Conservation (phyloP, 2,329 filamentous ascomycete species). For the Parafenestella ontariensis region DNA sequence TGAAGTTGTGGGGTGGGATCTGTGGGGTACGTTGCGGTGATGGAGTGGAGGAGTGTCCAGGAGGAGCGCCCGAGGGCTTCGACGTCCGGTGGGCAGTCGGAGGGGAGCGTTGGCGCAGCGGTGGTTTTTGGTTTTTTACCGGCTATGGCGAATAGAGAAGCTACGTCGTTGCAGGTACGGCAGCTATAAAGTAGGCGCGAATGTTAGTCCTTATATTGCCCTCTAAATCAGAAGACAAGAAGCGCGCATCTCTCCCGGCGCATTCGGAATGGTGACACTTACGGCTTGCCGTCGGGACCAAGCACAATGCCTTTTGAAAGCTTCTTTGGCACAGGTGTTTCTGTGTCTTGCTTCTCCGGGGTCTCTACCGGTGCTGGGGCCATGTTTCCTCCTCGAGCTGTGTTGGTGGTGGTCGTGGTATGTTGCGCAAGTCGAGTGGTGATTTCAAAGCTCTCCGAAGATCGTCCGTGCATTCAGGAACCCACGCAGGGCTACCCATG, state of each 20-base stretch:
- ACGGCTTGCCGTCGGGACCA: slow-evolving; percentile 86
- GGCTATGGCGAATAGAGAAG: slow-evolving; percentile 66
- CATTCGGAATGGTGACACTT: slow-evolving; percentile 49
- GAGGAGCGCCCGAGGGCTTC: slow-evolving; percentile 84
- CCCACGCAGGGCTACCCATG: slow-evolving; percentile 17
- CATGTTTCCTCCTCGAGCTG: slow-evolving; percentile 16
- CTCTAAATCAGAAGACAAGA: neutral
- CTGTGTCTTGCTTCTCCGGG: slow-evolving; percentile 34
- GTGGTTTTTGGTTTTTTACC: slow-evolving; percentile 34
- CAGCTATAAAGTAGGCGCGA: slow-evolving; percentile 59
- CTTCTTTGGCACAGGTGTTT: slow-evolving; percentile 55
- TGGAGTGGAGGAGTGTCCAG: slow-evolving; percentile 93
- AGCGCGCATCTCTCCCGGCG: slow-evolving; percentile 12
- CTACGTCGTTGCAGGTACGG: slow-evolving; percentile 71
- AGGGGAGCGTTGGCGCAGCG: slow-evolving; percentile 48
- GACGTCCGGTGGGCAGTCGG: slow-evolving; percentile 89
- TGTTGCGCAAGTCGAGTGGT: slow-evolving; percentile 1
- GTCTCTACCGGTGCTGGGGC: slow-evolving; percentile 30
- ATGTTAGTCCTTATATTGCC: slow-evolving; percentile 1
- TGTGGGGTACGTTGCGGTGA: slow-evolving; percentile 85
- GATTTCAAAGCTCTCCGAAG: slow-evolving; percentile 30
- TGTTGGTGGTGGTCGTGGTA: neutral
- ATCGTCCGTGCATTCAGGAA: slow-evolving; percentile 14
- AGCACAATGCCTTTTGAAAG: slow-evolving; percentile 76
- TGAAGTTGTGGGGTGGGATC: slow-evolving; percentile 73